Evolutionary conservation across 1,139 yeast genomes (phyloP), one percentile per base, ranked within the genome.

Genomic region (Arxiozyma telluris): DNA sequence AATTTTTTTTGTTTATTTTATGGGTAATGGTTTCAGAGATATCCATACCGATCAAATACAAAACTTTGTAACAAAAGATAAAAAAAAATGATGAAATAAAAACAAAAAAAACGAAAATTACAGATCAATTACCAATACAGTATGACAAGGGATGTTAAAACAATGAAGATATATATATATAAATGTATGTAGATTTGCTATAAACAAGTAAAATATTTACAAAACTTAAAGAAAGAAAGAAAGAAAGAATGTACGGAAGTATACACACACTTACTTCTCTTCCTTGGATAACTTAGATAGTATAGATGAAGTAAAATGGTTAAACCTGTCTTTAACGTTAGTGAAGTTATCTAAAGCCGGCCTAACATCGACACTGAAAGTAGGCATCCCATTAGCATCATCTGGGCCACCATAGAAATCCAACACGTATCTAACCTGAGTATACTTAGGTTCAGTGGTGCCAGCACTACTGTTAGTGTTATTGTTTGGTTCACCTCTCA

Each of bases 391-490:
- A 43, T 87, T 82, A 21, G 80, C 84, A 61, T 83, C 91, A 62
- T 88, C 97, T 54, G 94, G 96, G 1, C 96, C 96, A 1, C 96
- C 96, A 68, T 94, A 94, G 71, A 91, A 94, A 70, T 94, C 99
- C 64, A 94, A 90, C 42, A 94, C 96, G 64, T 94, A 94, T 58
- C 98, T 79, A 25, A 93, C 82, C 72, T 81, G 70, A 60, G 76
- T 63, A 87, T 91, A 79, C 0, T 71, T 66, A 3, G 73, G 75
- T 41, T 41, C 44, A 18, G 44, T n/a, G 5, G 23, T 3, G n/a
- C 5, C 44, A 18, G 17, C 30, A 9, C 30, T 8, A 27, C 11
- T 21, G 1, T 72, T 67, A 1, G 73, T 76, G 44, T 73, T 71
- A 15, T 69, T 62, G 1, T 62, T 64, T 49, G 65, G 66, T 49